Evolutionary conservation across 192 early-diverging fungal species (phyloP), one percentile per base, ranked within the genome.

Genomic region (Coemansia sp.): DNA sequence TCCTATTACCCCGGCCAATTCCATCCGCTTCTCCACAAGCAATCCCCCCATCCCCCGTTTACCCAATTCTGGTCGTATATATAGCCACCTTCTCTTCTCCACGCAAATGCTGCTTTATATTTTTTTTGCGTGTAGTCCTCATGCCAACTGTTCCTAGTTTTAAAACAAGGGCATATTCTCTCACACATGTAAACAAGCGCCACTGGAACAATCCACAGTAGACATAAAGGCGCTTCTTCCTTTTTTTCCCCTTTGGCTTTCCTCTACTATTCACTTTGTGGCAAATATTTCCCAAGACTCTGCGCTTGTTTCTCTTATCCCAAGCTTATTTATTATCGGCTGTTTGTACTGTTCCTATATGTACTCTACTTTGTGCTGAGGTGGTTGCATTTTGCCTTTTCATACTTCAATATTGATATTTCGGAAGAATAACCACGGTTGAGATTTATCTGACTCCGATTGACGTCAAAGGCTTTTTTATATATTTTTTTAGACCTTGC

Each of bases 31-130:
- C n/a, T 46, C 43, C 43, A 46, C 12, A 45, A 18, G 16, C n/a
- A 46, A 46, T 18, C 20, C 26, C 25, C 48, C 7, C 48, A 28
- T 26, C 10, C 48, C 13, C 10, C 10, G 3, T 51, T 51, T 23
- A n/a, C n/a, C n/a, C n/a, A n/a, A n/a, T 51, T 51, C 48, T 8
- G 7, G 21, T 28, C 35, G 34, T 67, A 45, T 61, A 58, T 72
- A 39, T 58, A 45, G 42, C 20, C 39, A 10, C 8, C 46, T 2
- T 26, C 21, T 40, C 21, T 52, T 25, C 51, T 52, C 46, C 35
- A 21, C 8, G 18, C 40, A 43, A 16, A 43, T 16, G 21, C 12
- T 51, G 9, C 48, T 26, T 25, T 46, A 7, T 16, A 51, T 51
- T 51, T 51, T 51, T 12, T 25, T 26, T 26, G 25, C n/a, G n/a